Conservation (phyloP, 2,329 filamentous ascomycete species). For the Penicillium palitans region DNA sequence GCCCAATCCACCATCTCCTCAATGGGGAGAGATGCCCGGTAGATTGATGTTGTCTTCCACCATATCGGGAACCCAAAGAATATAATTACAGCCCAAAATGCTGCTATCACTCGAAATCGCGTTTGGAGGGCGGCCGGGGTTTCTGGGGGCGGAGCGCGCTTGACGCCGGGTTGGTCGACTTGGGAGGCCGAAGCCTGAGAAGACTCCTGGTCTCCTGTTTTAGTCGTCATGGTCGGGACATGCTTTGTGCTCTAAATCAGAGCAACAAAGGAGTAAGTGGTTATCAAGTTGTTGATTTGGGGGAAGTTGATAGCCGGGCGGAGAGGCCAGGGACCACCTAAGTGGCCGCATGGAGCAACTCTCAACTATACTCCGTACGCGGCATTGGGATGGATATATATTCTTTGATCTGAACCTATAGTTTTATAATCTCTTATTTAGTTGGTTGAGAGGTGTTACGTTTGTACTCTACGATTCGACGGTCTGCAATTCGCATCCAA, state of each 20-base stretch:
- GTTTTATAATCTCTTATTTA: background rate
- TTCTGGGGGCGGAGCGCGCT: conserved; percentile 71
- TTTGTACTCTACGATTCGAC: background rate
- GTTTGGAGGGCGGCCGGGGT: conserved; percentile 66
- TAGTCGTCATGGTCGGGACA: conserved; percentile 38
- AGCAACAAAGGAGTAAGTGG: conserved; percentile 8
- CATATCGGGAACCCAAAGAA: conserved; percentile 87
- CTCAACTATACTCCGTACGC: background rate
- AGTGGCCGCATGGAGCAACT: conserved; percentile 2
- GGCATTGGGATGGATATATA: background rate
- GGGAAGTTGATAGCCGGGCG: conserved; percentile 21
- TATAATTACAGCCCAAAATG: conserved; percentile 87
- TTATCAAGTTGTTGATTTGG: conserved; percentile 16
- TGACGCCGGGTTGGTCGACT: conserved; percentile 23
- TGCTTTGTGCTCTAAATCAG: conserved; percentile 28
- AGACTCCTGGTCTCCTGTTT: conserved; percentile 37
- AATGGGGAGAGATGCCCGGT: conserved; percentile 79
- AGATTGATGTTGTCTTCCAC: conserved; percentile 93
- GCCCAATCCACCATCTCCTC: conserved; percentile 89
- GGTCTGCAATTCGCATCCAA: background rate
- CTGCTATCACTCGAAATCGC: conserved; percentile 73
- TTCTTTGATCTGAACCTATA: background rate
- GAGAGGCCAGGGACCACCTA: conserved; percentile 19
- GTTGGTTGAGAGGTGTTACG: background rate
- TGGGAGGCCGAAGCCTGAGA: conserved; percentile 20